Conservation (phyloP, 106 monocot species). For the Narthecium ossifragum region DNA sequence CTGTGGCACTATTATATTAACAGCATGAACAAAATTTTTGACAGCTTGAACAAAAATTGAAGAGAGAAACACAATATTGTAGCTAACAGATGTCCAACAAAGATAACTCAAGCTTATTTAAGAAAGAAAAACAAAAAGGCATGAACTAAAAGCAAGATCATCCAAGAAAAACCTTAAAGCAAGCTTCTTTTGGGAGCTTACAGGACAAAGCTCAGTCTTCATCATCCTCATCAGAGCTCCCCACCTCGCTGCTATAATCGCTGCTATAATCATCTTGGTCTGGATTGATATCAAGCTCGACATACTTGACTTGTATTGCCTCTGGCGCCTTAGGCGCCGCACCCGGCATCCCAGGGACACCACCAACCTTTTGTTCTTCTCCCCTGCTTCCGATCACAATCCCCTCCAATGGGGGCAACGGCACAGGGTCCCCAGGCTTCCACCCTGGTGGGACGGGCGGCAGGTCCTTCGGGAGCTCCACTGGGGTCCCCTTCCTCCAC, state of each 20-base stretch:
- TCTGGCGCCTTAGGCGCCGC: constrained; percentile 35
- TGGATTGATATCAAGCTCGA: constrained; percentile 82
- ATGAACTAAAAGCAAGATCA: not conserved
- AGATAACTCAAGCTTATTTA: not conserved
- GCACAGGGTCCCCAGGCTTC: constrained; percentile 91
- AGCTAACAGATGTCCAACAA: not conserved
- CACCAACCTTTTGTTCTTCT: constrained; percentile 28
- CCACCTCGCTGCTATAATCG: constrained; percentile 89
- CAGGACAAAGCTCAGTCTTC: constrained; percentile 50
- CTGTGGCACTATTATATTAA: too few relatives aligned
- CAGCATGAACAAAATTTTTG: not conserved
- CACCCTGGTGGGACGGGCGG: constrained; percentile 79
- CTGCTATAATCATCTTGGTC: constrained; percentile 75
- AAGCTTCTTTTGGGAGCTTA: not conserved
- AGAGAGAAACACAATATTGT: not conserved
- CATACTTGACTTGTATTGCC: constrained; percentile 74
- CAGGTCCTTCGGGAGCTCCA: constrained; percentile 53
- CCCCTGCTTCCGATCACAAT: constrained; percentile 21
- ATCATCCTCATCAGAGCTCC: constrained; percentile 95
- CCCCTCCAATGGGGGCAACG: constrained; percentile 48
- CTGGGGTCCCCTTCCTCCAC: constrained; percentile 72
- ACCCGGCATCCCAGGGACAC: not conserved
- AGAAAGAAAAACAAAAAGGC: not conserved
- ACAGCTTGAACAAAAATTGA: not conserved
- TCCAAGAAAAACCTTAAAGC: too few relatives aligned